Evolutionary conservation across 2,329 filamentous ascomycete genomes (phyloP), one percentile per base, ranked within the genome.

Genomic region (Diaporthe citriasiana): DNA sequence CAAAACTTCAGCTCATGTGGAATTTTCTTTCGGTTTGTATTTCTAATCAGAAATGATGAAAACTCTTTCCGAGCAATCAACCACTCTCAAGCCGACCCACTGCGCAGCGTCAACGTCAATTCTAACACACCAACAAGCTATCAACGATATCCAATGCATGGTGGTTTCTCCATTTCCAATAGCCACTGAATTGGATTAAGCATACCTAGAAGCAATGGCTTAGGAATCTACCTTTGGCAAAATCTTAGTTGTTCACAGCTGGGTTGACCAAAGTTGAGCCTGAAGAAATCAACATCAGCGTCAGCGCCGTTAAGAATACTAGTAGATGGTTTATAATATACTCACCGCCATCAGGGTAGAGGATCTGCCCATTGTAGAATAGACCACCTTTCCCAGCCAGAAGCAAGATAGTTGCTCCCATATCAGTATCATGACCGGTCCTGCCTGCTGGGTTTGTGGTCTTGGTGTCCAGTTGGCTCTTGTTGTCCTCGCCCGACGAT

Each of bases 301-400:
- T 40, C 22, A 42, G 19, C 12, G 9, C 42, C 12, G 25, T 45
- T 8, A 1, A 40, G 6, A 53, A 8, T 19, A n/a, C n/a, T n/a
- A n/a, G n/a, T n/a, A 45, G 2, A n/a, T 60, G 13, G 5, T 27
- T 35, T 15, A 13, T 5, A 22, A 50, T 40, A 33, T 33, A 76
- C 79, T 75, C 65, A 79, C 82, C 82, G 71, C 87, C 87, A 78
- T 89, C 87, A 19, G 86, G 86, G 76, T 87, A 87, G 57, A 89
- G 73, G 42, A 88, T 84, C 78, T 89, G 87, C 59, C 87, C 86
- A 56, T 89, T 89, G 75, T 88, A 85, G 76, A 89, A 89, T 0
- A 85, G 77, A 3, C 87, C 87, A 38, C 86, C 86, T 40, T 83
- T 84, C 0, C 88, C 86, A 50, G 87, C 87, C 53, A 89, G 79